Base-by-base conservation (phyloP, 2,329 filamentous ascomycete genomes). In the Colletotrichum melonis region DNA sequence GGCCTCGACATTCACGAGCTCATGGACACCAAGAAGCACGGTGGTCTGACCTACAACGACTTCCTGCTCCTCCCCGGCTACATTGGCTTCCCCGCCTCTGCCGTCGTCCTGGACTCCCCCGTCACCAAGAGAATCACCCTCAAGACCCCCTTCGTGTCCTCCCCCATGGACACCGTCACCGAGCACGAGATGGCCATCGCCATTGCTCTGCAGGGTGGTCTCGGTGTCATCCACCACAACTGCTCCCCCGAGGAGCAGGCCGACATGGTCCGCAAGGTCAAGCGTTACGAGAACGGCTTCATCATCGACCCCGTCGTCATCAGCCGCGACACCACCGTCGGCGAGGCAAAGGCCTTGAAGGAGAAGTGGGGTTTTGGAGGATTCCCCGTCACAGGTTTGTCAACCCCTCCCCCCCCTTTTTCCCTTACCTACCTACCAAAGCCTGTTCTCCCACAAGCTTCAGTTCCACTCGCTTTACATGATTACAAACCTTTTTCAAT, bases 121-220 rank as follows among this genome's bases (percentile, higher is more conserved):
- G 90, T 99, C 80, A 99, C 97, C 78, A 98, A 97, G 91, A 92
- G 95, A 80, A 97, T 99, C 85, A 92, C 94, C 46, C 89, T 99
- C 82, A 99, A 98, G 91, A 97, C 95, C 7, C 97, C 97, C 74
- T 95, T 99, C 81, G 91, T 98, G 77, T 99, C 97, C 59, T 98
- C 97, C 52, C 97, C 97, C 80, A 99, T 99, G 97, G 97, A 99
- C 87, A 99, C 97, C 11, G 97, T 99, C 82, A 99, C 97, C 56
- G 97, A 99, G 88, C 94, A 98, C 86, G 96, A 97, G 84, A 99
- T 99, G 97, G 97, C 97, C 76, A 98, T 99, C 79, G 94, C 98
- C 87, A 98, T 97, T 90, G 94, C 94, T 65, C 89, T 97, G 38
- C 93, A 97, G 81, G 94, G 94, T 79, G 94, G 94, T 80, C 88